A percentile compares a stretch with the other conserved stretches of the same genome.
phyloP scores from a whole-genome alignment of 768 basidiomycete species.

The Cystobasidium tubakii region DNA sequence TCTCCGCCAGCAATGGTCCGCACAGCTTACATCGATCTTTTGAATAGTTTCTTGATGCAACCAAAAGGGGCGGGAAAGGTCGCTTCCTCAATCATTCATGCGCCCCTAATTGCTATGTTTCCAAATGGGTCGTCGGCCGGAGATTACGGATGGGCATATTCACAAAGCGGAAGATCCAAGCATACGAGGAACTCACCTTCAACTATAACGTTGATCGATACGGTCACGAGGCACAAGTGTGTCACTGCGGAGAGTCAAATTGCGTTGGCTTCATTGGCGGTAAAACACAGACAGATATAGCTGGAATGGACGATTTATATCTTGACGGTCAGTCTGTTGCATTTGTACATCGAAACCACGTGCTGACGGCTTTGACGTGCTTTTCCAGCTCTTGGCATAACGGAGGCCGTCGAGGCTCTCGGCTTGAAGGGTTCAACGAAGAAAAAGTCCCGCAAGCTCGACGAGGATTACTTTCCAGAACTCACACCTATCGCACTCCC shows the following conservation, averaged over 20 bases:
- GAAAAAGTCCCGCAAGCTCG: conserved; percentile 85
- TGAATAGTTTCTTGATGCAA: conserved; percentile 87
- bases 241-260: conserved; percentile 90
- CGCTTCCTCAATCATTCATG: conserved; percentile 98
- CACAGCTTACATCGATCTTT: neutral
- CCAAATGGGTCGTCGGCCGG: conserved; percentile 89
- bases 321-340: conserved; percentile 65
- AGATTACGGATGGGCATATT: conserved; percentile 97
- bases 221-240: conserved; percentile 88
- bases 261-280: conserved; percentile 95
- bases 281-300: conserved; percentile 95
- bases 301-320: conserved; percentile 87
- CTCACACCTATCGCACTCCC: conserved; percentile 67
- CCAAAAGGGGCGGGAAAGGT: conserved; percentile 90
- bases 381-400: conserved; percentile 74
- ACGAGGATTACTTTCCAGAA: conserved; percentile 82
- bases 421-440: conserved; percentile 81
- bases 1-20: neutral
- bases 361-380: conserved; percentile 29
- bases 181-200: conserved; percentile 59
- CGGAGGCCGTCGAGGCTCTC: conserved; percentile 75
- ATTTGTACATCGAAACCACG: neutral
- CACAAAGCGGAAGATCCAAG: conserved; percentile 59
- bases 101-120: conserved; percentile 93
- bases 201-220: conserved; percentile 99